Conservation (phyloP, 1,284 basidiomycete species). For the Chondrostereum purpureum region DNA sequence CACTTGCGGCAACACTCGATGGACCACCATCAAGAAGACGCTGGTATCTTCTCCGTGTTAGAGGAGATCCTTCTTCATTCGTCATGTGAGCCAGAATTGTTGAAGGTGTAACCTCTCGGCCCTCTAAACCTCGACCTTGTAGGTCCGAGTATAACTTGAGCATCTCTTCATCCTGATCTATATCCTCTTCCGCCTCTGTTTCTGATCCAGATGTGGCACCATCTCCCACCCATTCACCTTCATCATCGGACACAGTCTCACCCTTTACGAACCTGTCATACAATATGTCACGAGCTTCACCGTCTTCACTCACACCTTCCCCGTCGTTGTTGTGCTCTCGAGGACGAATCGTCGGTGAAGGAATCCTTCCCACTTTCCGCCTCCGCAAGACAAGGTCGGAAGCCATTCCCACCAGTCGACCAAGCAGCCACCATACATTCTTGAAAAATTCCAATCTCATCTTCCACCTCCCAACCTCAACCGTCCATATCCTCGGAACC, state of each 20-base stretch:
- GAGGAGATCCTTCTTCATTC: conserved; percentile 13
- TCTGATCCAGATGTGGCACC: conserved; percentile 18
- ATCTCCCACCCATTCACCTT: conserved; percentile 22
- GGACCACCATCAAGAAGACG: conserved; percentile 10
- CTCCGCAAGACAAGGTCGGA: conserved; percentile 9
- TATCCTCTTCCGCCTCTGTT: conserved; percentile 21
- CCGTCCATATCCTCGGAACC: conserved; percentile 32
- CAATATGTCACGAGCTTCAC: conserved; percentile 20
- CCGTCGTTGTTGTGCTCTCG: conserved; percentile 14
- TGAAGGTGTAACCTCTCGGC: conserved; percentile 12
- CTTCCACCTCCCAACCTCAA: conserved; percentile 38
- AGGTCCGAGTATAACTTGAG: conserved; percentile 16
- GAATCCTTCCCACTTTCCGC: conserved; percentile 5
- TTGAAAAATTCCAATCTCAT: conserved; percentile 32
- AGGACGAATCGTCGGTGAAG: conserved; percentile 5
- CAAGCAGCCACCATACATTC: conserved; percentile 25
- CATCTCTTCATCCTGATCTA: conserved; percentile 17
- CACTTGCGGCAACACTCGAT: conserved; percentile 2
- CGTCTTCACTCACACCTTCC: conserved; percentile 12
- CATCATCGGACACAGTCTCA: conserved; percentile 60
- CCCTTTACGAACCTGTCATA: conserved; percentile 59
- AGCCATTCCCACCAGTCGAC: conserved; percentile 9
- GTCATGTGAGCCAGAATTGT: conserved; percentile 21
- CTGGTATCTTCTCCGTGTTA: conserved; percentile 18
- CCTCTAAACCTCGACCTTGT: conserved; percentile 7